Conservation (phyloP, 148 eudicot genomes). For the Rhododendron molle region DNA sequence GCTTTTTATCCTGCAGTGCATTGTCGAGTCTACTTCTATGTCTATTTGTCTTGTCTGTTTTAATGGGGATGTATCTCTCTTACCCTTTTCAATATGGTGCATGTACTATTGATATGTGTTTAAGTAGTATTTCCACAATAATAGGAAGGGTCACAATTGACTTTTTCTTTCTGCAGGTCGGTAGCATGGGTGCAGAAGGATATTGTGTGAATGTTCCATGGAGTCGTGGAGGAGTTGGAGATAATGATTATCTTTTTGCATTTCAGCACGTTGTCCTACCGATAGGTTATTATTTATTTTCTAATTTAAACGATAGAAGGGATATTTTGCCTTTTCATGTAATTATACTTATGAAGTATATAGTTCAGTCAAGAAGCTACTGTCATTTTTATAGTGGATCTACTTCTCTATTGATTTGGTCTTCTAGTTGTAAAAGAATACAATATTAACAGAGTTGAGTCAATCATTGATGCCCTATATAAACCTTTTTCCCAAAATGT, state of each 20-base stretch:
- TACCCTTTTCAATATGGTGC: neutral
- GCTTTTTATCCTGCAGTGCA: neutral
- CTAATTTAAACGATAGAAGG: neutral
- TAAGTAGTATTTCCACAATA: neutral
- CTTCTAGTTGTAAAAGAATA: neutral
- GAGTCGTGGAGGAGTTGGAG: constrained; percentile 89
- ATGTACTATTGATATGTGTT: neutral
- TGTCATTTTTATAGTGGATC: neutral
- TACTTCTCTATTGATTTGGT: neutral
- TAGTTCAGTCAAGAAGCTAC: neutral
- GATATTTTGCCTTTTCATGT: neutral
- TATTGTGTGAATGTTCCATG: constrained; percentile 95
- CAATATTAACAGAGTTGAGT: neutral
- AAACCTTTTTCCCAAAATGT: neutral
- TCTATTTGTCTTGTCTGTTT: neutral
- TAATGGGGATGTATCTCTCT: neutral
- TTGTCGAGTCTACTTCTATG: neutral
- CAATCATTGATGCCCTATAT: neutral
- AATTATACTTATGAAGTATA: neutral
- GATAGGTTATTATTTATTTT: constrained; percentile 53
- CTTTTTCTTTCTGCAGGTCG: constrained; percentile 56
- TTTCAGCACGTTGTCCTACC: constrained; percentile 83
- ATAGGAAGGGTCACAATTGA: neutral
- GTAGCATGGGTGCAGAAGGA: constrained; percentile 87
- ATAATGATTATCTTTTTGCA: constrained; percentile 87